These are phyloP conservation scores for Trypethelium eluteriae DNA, from an alignment of 495 filamentous ascomycete species.

Conservation along the genomic window DNA sequence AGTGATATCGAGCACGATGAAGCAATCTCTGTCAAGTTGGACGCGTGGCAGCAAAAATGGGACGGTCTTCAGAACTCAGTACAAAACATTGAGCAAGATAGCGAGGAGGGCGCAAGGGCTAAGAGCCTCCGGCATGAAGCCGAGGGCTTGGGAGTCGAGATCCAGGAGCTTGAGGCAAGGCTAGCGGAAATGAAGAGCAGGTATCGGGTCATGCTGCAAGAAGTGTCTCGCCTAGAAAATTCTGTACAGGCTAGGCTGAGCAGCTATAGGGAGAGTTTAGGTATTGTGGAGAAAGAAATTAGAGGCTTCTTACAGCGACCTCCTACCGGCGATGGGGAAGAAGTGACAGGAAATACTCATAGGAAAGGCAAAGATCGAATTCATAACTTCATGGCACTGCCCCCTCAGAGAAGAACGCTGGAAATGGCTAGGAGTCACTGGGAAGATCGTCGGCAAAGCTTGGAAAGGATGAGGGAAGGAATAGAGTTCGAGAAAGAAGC, in stretches of 20 bases:
- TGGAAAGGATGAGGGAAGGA: conserved; percentile 50
- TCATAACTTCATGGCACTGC: conserved; percentile 41
- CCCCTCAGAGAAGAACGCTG: conserved; percentile 61
- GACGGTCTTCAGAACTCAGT: conserved; percentile 43
- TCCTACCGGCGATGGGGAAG: conserved; percentile 22
- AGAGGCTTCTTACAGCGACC: conserved; percentile 45
- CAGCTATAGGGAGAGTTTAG: conserved; percentile 49
- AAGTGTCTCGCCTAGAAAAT: conserved; percentile 59
- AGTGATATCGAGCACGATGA: conserved; percentile 51
- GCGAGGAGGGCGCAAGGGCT: conserved; percentile 29
- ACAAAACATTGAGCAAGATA: conserved; percentile 42
- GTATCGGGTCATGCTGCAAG: conserved; percentile 51
- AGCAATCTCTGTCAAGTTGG: conserved; percentile 51
- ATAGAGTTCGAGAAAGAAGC: conserved; percentile 65
- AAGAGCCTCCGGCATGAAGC: conserved; percentile 35
- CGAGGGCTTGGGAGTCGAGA: conserved; percentile 33
- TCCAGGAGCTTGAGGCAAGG: conserved; percentile 52
- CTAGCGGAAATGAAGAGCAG: conserved; percentile 60
- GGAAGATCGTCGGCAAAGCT: conserved; percentile 52
- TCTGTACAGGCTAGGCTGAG: conserved; percentile 53
- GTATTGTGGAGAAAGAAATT: conserved; percentile 49
- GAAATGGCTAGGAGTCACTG: conserved; percentile 74
- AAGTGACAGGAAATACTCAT: conserved; percentile 12
- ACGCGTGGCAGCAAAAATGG: conserved; percentile 50
- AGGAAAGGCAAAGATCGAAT: conserved; percentile 31